Percentiles rank a stretch among this genome's conserved stretches.
Evolutionary conservation across 1,139 yeast species (phyloP).

Genomic region (Pichia terricola): DNA sequence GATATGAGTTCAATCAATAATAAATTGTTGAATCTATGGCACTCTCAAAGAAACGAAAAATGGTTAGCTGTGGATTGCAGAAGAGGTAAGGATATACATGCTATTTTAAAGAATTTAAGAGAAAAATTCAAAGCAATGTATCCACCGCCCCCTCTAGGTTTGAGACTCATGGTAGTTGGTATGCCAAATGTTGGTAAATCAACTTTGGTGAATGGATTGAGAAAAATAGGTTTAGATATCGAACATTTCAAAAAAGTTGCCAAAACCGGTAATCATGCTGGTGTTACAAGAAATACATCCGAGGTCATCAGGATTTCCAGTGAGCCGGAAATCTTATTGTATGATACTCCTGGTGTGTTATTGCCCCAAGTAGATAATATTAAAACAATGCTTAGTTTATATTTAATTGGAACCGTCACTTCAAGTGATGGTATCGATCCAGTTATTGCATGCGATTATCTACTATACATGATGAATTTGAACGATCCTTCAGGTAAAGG

Average conservation of each 20-base stretch:
- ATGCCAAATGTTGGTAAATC: conserved; percentile 99
- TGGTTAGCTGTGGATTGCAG: conserved; percentile 58
- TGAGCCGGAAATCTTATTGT: conserved; percentile 60
- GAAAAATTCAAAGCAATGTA: conserved; percentile 34
- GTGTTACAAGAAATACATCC: conserved; percentile 76
- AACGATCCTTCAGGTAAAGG: conserved; percentile 40
- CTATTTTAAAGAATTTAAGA: conserved; percentile 41
- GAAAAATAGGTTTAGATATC: conserved; percentile 41
- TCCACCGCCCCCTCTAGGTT: conserved; percentile 77
- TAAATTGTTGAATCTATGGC: conserved; percentile 43
- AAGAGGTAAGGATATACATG: conserved; percentile 38
- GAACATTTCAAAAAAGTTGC: conserved; percentile 49
- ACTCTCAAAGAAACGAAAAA: conserved; percentile 30
- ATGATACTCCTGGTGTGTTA: conserved; percentile 92
- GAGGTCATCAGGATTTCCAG: conserved; percentile 58
- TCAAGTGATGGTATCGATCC: conserved; percentile 59
- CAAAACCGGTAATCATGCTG: conserved; percentile 79
- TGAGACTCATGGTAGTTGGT: conserved; percentile 70
- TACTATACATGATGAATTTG: conserved; percentile 63
- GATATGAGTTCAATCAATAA: conserved; percentile 32
- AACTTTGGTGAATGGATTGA: conserved; percentile 62
- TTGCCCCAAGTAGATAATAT: conserved; percentile 62
- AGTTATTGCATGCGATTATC: conserved; percentile 76
- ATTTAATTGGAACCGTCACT: conserved; percentile 73
- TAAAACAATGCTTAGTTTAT: conserved; percentile 67